Base-by-base conservation (phyloP, 2,329 filamentous ascomycete genomes). In the Botrytis medusae region DNA sequence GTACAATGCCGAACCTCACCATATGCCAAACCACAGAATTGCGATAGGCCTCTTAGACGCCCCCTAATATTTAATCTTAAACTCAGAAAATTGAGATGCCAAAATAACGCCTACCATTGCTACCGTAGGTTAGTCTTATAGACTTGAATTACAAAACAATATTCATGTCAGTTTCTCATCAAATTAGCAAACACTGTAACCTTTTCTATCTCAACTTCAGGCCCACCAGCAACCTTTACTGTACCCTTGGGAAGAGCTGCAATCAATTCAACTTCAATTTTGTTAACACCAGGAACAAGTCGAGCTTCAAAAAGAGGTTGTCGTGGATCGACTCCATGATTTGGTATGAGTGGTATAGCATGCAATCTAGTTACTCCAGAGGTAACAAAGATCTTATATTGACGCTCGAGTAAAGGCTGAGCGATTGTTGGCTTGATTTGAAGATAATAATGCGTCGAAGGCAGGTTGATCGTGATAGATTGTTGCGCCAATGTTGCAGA, bases 101-200 rank as follows among this genome's bases (percentile, higher is more conserved):
- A 40, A 29, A 54, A 29, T n/a, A 68, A 60, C 61, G 61, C 70
- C 51, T 32, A 57, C 51, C 70, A 68, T 57, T 68, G 48, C 48
- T 68, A 29, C 20, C 14, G n/a, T 44, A 22, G 25, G 22, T 37
- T 20, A 34, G 29, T 70, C 44, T 64, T 10, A 22, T 16, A 34
- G 6, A 34, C 34, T 67, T 34, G 37, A 9, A 59, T 57, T 18
- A 46, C 40, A 18, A 34, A 48, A 48, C 37, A 40, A 29, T 61
- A 18, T 12, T 60, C 63, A 40, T 20, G 34, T 69, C 46, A 69
- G 32, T 74, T 67, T 82, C 83, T 87, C 81, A 89, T 82, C 77
- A 97, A 83, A 82, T 96, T 92, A 74, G 92, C 87, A 82, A 92
- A 92, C 42, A 96, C 85, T 1, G 90, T 93, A 73, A 94, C 87